Conservation (phyloP, 208 protist species). For the Endotrypanum monterogeii region DNA sequence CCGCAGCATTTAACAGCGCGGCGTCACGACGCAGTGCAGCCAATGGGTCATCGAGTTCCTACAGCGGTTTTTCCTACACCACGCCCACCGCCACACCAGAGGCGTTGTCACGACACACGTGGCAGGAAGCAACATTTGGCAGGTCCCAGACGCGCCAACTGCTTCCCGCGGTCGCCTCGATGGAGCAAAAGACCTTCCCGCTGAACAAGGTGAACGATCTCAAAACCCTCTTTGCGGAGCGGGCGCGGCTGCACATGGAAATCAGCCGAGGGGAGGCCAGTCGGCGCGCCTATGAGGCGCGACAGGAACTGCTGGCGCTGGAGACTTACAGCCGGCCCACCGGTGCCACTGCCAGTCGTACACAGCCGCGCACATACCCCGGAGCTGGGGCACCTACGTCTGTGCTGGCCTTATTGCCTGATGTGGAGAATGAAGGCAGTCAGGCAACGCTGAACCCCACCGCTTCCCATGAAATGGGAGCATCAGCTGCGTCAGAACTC, state of each 20-base stretch:
- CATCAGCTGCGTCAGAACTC: not conserved
- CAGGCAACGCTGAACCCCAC: not conserved
- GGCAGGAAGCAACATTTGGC: constrained; percentile 26
- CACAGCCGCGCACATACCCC: constrained; percentile 12
- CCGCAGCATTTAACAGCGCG: not conserved
- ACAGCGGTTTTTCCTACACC: not conserved
- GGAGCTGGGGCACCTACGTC: not conserved
- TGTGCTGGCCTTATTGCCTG: not conserved
- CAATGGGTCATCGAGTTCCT: not conserved
- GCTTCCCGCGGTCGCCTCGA: constrained; percentile 53
- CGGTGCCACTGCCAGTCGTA: not conserved
- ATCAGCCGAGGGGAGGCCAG: constrained; percentile 62
- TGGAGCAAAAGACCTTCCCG: constrained; percentile 27
- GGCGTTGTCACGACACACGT: constrained; percentile 1
- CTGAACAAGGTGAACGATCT: constrained; percentile 48
- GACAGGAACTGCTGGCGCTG: constrained; percentile 75
- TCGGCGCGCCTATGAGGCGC: constrained; percentile 54
- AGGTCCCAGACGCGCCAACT: constrained; percentile 45
- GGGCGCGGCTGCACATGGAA: constrained; percentile 58
- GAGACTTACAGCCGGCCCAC: constrained; percentile 36
- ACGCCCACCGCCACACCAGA: not conserved
- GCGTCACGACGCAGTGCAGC: not conserved
- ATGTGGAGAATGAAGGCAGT: not conserved
- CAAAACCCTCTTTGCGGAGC: constrained; percentile 64
- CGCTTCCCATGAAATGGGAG: not conserved